Conservation (phyloP, 192 early-diverging fungal species). For the Martensiomyces pterosporus region DNA sequence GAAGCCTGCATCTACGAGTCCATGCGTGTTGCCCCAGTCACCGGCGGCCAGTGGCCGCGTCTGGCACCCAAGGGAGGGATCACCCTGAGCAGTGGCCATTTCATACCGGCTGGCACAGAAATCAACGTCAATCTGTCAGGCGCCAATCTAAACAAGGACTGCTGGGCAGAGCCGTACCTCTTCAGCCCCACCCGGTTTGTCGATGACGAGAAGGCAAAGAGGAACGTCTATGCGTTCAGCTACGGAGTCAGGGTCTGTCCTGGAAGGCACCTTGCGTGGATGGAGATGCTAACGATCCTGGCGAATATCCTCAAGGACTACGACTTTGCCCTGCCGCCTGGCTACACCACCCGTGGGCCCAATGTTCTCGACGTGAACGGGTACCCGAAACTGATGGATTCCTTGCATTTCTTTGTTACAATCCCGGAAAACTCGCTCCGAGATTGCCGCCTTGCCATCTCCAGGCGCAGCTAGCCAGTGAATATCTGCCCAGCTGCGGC, state of each 20-base stretch:
- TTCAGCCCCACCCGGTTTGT: conserved; percentile 29
- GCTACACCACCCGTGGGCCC: background rate
- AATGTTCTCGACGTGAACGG: conserved; percentile 1
- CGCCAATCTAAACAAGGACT: conserved; percentile 19
- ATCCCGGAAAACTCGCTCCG: background rate
- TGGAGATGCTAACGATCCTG: conserved; percentile 2
- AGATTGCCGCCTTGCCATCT: background rate
- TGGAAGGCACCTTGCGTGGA: conserved; percentile 3
- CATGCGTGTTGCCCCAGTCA: conserved; percentile 34
- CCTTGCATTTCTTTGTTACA: background rate
- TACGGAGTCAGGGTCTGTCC: conserved; percentile 2
- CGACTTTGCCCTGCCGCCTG: background rate
- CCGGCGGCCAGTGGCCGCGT: conserved; percentile 27
- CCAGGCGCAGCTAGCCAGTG: background rate
- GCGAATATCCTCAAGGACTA: conserved; percentile 5
- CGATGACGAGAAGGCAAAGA: conserved; percentile 10
- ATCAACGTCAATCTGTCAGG: conserved; percentile 27
- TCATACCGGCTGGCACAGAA: conserved; percentile 20
- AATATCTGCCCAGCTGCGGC: too few species aligned
- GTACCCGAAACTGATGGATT: background rate
- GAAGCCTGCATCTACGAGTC: conserved; percentile 42
- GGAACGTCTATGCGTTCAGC: background rate
- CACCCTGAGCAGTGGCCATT: conserved; percentile 18
- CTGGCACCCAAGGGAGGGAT: conserved; percentile 34
- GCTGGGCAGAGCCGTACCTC: conserved; percentile 23